Conservation (phyloP, 2,329 filamentous ascomycete genomes). For the Thelonectria rubi region DNA sequence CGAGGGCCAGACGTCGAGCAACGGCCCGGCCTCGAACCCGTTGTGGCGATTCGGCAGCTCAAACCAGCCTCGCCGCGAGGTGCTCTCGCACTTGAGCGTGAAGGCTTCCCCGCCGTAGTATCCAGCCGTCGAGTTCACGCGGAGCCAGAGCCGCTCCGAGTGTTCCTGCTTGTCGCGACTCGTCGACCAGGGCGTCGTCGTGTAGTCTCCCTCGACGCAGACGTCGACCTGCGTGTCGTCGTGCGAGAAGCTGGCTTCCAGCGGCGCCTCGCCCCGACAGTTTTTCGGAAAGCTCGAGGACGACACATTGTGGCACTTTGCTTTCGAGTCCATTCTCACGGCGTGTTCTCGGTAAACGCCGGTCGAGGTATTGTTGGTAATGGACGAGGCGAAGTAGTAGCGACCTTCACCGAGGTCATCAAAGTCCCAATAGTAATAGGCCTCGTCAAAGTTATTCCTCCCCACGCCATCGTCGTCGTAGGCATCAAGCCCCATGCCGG, state of each 20-base stretch:
- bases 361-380: slow-evolving; percentile 14
- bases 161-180: slow-evolving; percentile 25
- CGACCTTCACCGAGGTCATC: background rate
- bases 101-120: background rate
- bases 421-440: background rate
- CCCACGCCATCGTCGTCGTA: background rate
- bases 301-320: background rate
- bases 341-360: slow-evolving; percentile 20
- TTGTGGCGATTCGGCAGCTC: slow-evolving; percentile 26
- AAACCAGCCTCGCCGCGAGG: slow-evolving; percentile 31
- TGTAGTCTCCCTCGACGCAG: slow-evolving; percentile 21
- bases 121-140: background rate
- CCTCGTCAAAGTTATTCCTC: background rate
- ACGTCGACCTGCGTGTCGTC: background rate
- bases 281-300: background rate
- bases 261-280: slow-evolving; percentile 11
- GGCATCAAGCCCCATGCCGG: background rate
- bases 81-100: slow-evolving; percentile 14
- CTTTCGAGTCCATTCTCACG: slow-evolving; percentile 23
- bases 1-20: slow-evolving; percentile 19
- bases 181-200: slow-evolving; percentile 6
- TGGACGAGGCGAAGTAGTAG: slow-evolving; percentile 20
- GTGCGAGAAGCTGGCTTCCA: background rate
- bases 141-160: slow-evolving; percentile 20
- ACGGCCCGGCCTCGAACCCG: background rate